Evolutionary conservation across 1,284 basidiomycete species (phyloP), one percentile per base, ranked within the genome.

Genomic region (Entoloma clypeatum): DNA sequence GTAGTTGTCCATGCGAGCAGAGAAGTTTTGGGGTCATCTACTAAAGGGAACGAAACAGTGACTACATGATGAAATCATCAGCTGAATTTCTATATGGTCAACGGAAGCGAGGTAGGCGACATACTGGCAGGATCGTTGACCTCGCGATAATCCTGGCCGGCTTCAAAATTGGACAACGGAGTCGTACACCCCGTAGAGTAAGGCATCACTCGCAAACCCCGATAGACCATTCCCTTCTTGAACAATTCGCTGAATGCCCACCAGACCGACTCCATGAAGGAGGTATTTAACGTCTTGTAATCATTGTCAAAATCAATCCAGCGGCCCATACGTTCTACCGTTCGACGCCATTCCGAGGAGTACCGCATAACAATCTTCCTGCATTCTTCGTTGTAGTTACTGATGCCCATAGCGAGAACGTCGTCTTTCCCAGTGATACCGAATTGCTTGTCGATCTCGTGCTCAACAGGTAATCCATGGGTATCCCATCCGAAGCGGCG

Each of bases 291-390:
- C 9, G 96, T 99, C 72, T 97, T 98, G 79, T 99, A 99, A 55
- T 96, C 96, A 53, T 96, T 90, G 68, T 99, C 96, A 59, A 99
- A 99, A 67, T 99, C 96, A 67, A 99, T 99, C 96, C 96, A 99
- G 49, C 96, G 81, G 27, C 95, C 96, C 86, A 99, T 95, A 49
- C 96, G 82, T 65, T 97, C 95, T 44, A 99, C 95, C 4, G 93
- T 99, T 26, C 69, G 59, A 44, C 92, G 81, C 96, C 96, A 99
- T 62, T 99, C 94, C 10, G 75, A 73, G 4, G 94, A 79, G 63
- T 99, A 99, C 31, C 93, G 81, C 94, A 99, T 98, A 58, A 99
- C 96, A 62, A 99, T 99, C 48, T 85, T 81, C 28, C 93, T 82
- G 62, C 96, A 99, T 61, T 97, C 94, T 9, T 81, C 92, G 63